Conservation (phyloP, 1,284 basidiomycete species). For the Fomes fomentarius region DNA sequence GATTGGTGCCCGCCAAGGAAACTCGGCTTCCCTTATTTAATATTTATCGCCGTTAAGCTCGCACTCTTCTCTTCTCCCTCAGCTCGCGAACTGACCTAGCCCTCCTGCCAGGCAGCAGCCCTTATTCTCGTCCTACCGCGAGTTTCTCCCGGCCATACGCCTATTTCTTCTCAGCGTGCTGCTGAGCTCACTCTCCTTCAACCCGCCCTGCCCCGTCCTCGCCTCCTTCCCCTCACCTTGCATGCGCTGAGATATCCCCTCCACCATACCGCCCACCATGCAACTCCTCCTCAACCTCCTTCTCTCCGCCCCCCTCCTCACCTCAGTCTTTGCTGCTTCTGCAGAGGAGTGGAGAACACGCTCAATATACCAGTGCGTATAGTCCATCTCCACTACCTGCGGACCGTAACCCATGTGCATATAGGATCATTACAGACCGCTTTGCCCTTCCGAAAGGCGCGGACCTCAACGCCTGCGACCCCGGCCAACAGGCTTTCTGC, state of each 20-base stretch:
- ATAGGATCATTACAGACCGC: conserved; percentile 75
- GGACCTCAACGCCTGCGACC: conserved; percentile 58
- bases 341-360: conserved; percentile 44
- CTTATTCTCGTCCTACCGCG: conserved; percentile 1
- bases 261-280: conserved; percentile 16
- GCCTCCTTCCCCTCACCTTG: not conserved
- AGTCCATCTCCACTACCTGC: conserved; percentile 19
- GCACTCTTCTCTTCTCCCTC: not conserved
- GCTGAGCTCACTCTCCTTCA: conserved; percentile 21
- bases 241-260: conserved; percentile 18
- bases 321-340: conserved; percentile 36
- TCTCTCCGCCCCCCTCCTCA: conserved; percentile 28
- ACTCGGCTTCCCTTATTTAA: too few species aligned
- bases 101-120: not conserved
- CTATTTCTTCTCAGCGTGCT: conserved; percentile 10
- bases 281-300: conserved; percentile 23
- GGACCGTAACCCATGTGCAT: not conserved
- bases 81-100: not conserved
- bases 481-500: conserved; percentile 64
- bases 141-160: conserved; percentile 5
- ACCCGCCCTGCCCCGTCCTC: conserved; percentile 12
- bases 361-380: conserved; percentile 44
- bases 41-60: too few species aligned
- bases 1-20: too few species aligned
- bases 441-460: conserved; percentile 65